phyloP scores from a whole-genome alignment of 495 filamentous ascomycete genomes.

The Copromyces sp. region DNA sequence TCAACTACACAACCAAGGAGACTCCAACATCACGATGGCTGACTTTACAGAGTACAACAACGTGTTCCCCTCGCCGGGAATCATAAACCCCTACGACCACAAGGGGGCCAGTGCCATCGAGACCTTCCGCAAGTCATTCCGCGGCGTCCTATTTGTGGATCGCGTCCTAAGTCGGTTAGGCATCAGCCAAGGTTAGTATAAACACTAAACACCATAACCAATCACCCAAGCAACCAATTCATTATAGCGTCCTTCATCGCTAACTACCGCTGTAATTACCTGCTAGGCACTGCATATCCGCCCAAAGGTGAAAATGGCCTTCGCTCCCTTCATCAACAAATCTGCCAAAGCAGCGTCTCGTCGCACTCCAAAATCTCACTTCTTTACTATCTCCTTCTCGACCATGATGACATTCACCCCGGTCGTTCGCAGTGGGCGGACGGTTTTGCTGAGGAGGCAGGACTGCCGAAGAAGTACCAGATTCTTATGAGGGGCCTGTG shows the following conservation, averaged over 20 bases:
- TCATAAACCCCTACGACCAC: conserved; percentile 48
- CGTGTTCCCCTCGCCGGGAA: conserved; percentile 53
- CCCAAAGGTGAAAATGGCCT: conserved; percentile 55
- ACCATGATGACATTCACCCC: conserved; percentile 45
- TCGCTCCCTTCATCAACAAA: conserved; percentile 51
- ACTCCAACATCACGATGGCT: conserved; percentile 18
- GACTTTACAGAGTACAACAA: conserved; percentile 47
- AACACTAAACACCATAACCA: conserved; percentile 2
- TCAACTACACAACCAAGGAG: not conserved
- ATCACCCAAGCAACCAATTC: not conserved
- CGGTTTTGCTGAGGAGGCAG: conserved; percentile 38
- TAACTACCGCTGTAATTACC: conserved; percentile 18
- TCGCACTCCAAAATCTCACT: conserved; percentile 67
- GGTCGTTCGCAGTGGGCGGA: conserved; percentile 41
- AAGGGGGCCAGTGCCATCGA: conserved; percentile 48
- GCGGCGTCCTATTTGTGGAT: conserved; percentile 65
- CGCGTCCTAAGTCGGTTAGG: conserved; percentile 59
- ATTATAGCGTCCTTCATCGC: not conserved
- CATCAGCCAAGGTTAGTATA: conserved; percentile 31
- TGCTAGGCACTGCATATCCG: conserved; percentile 56
- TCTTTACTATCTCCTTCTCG: conserved; percentile 71
- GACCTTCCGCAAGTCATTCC: conserved; percentile 49
- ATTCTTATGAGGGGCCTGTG: conserved; percentile 74
- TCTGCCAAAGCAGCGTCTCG: conserved; percentile 47
- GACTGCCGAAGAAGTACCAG: conserved; percentile 53